phyloP scores from a whole-genome alignment of 495 filamentous ascomycete species.

The Aspergillus bridgeri region DNA sequence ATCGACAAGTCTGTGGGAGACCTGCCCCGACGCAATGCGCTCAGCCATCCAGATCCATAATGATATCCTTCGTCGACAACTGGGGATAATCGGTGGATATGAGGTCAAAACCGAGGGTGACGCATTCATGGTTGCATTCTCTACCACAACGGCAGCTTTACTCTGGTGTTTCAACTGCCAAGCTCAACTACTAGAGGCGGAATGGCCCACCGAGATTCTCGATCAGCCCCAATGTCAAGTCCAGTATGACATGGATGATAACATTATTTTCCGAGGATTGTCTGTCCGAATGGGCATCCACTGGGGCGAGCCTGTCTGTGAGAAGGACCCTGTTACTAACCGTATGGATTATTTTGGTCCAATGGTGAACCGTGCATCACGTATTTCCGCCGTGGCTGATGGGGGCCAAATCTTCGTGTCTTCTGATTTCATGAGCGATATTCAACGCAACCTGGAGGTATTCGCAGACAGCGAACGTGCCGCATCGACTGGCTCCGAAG shows the following conservation, averaged over 20 bases:
- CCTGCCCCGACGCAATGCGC: conserved; percentile 88
- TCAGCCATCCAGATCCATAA: conserved; percentile 96
- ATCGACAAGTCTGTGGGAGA: conserved; percentile 96
- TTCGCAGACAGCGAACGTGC: conserved; percentile 74
- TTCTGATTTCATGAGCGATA: conserved; percentile 92
- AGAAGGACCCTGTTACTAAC: conserved; percentile 90
- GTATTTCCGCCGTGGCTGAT: conserved; percentile 92
- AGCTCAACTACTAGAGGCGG: conserved; percentile 74
- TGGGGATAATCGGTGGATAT: conserved; percentile 92
- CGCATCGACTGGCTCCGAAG: conserved; percentile 64
- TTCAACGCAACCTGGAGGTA: conserved; percentile 83
- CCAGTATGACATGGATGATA: conserved; percentile 76
- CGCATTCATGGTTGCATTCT: conserved; percentile 98
- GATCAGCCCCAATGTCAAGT: conserved; percentile 81
- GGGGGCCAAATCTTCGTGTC: conserved; percentile 96
- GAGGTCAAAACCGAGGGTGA: conserved; percentile 99
- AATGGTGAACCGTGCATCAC: conserved; percentile 95
- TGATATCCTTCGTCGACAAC: conserved; percentile 86
- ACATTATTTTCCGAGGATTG: conserved; percentile 85
- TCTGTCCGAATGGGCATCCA: conserved; percentile 98
- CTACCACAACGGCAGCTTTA: conserved; percentile 87
- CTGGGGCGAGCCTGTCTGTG: conserved; percentile 90
- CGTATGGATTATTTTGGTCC: conserved; percentile 99
- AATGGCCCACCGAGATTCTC: conserved; percentile 92
- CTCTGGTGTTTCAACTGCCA: conserved; percentile 97